These are phyloP conservation scores for Lasiosphaeria ovina DNA, from an alignment of 495 filamentous ascomycete species.

Conservation along the genomic window DNA sequence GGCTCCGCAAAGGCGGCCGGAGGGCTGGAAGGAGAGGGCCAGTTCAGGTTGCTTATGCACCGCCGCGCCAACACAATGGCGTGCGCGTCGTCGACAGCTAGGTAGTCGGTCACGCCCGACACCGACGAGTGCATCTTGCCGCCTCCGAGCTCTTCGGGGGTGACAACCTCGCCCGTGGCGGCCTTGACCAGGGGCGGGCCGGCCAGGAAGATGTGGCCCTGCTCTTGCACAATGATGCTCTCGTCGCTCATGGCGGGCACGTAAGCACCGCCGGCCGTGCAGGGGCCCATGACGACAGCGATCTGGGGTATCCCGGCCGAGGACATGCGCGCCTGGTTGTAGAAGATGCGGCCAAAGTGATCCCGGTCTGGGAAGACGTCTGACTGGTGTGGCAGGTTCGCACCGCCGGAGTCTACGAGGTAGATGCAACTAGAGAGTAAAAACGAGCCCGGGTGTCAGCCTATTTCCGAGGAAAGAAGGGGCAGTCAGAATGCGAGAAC, in stretches of 20 bases:
- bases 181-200: constrained; percentile 95
- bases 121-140: constrained; percentile 88
- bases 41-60: constrained; percentile 85
- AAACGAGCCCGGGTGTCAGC: not conserved
- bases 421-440: constrained; percentile 70
- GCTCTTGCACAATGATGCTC: constrained; percentile 90
- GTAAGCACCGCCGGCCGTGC: constrained; percentile 93
- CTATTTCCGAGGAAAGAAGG: not conserved
- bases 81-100: constrained; percentile 92
- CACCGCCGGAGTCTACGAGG: constrained; percentile 93
- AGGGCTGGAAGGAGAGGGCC: constrained; percentile 45
- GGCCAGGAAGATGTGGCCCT: constrained; percentile 95
- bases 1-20: constrained; percentile 57
- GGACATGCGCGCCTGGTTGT: constrained; percentile 94
- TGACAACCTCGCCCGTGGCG: constrained; percentile 91
- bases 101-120: constrained; percentile 94
- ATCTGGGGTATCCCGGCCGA: constrained; percentile 87
- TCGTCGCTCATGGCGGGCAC: constrained; percentile 98
- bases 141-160: constrained; percentile 88
- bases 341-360: constrained; percentile 97
- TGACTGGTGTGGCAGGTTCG: constrained; percentile 92
- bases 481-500: not conserved
- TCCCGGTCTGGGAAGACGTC: constrained; percentile 95
- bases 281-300: constrained; percentile 96
- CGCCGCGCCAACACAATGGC: constrained; percentile 83